Conservation (phyloP, 1,139 yeast species). For the Lodderomyces parapsilosis region DNA sequence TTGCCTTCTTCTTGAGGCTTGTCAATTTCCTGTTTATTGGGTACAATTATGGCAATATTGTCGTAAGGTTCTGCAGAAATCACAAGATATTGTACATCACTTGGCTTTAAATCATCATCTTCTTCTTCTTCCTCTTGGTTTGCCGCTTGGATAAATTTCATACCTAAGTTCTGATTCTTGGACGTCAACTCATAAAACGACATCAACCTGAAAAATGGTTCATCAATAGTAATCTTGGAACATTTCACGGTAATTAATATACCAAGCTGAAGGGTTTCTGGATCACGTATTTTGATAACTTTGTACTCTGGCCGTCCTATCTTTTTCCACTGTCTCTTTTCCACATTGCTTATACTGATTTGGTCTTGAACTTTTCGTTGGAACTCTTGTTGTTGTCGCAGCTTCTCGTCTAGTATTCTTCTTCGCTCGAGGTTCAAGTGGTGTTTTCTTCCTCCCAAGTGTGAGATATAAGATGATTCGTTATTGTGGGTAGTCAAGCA, state of each 20-base stretch:
- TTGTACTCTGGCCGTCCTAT: slow-evolving; percentile 75
- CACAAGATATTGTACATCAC: slow-evolving; percentile 61
- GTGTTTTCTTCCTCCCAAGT: slow-evolving; percentile 78
- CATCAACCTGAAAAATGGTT: slow-evolving; percentile 73
- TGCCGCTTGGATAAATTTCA: slow-evolving; percentile 22
- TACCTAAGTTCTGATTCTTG: slow-evolving; percentile 31
- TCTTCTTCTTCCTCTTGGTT: slow-evolving; percentile 17
- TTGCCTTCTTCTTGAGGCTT: slow-evolving; percentile 32
- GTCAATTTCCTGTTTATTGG: slow-evolving; percentile 55
- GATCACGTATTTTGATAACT: slow-evolving; percentile 65
- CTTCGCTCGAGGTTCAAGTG: slow-evolving; percentile 65
- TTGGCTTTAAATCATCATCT: slow-evolving; percentile 33
- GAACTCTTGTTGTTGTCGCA: slow-evolving; percentile 8
- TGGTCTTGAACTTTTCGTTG: slow-evolving; percentile 11
- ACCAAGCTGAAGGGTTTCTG: slow-evolving; percentile 57
- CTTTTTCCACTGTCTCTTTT: slow-evolving; percentile 52
- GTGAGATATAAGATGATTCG: slow-evolving; percentile 77
- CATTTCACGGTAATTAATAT: slow-evolving; percentile 56
- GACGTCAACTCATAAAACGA: slow-evolving; percentile 66
- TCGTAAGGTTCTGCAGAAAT: slow-evolving; percentile 85
- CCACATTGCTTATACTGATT: slow-evolving; percentile 30
- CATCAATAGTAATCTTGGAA: slow-evolving; percentile 47
- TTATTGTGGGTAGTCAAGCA: slow-evolving; percentile 75
- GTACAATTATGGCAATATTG: slow-evolving; percentile 68
- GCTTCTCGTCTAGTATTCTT: slow-evolving; percentile 42